A percentile compares a stretch with the other conserved stretches of the same genome.
Evolutionary conservation across 2,329 filamentous ascomycete genomes (phyloP).

Genomic region (Paraconiothyrium sp.): DNA sequence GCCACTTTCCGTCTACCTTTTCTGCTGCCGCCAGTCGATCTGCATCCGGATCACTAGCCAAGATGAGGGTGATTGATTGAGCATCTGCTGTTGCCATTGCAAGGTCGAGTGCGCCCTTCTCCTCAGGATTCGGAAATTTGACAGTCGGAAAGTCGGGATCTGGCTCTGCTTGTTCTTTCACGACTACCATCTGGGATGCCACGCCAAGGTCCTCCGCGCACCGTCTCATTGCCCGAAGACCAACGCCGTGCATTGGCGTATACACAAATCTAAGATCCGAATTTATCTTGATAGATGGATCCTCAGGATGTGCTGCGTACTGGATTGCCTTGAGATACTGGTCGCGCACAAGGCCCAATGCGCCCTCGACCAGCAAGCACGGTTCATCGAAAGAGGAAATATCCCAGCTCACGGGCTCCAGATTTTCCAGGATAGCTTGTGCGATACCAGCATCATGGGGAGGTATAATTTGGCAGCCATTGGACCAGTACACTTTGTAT

Average conservation of each 20-base stretch:
- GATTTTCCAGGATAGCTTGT: conserved; percentile 63
- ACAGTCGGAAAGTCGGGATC: conserved; percentile 72
- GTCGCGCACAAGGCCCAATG: conserved; percentile 53
- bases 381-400: conserved; percentile 53
- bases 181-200: conserved; percentile 57
- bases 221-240: conserved; percentile 58
- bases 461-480: conserved; percentile 72
- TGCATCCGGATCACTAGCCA: conserved; percentile 73
- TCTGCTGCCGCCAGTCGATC: conserved; percentile 71
- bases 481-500: conserved; percentile 74
- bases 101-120: conserved; percentile 68
- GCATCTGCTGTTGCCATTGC: conserved; percentile 65
- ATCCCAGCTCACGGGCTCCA: conserved; percentile 62
- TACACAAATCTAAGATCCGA: conserved; percentile 59
- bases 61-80: conserved; percentile 60
- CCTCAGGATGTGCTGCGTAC: conserved; percentile 48
- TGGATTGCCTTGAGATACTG: conserved; percentile 57
- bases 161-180: conserved; percentile 63
- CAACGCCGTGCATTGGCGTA: conserved; percentile 67
- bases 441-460: conserved; percentile 69
- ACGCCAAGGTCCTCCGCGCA: conserved; percentile 52
- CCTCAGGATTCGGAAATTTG: conserved; percentile 72
- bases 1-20: conserved; percentile 65
- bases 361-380: conserved; percentile 52
- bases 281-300: conserved; percentile 27